Evolutionary conservation across 78 protist genomes (phyloP), one percentile per base, ranked within the genome.

Genomic region (Speleostelium caveatum): DNA sequence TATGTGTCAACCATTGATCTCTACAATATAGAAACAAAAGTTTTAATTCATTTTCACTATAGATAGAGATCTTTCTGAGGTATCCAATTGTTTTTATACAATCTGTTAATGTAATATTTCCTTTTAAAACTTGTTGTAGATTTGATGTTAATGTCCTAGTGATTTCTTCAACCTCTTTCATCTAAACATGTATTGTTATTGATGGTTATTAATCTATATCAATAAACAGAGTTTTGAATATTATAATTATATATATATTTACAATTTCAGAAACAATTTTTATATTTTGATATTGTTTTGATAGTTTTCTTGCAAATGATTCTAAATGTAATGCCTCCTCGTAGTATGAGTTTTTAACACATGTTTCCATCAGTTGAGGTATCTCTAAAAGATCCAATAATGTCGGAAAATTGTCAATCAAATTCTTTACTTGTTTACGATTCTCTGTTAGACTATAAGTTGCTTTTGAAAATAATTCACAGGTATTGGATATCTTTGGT

Each of bases 241-340:
- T 45, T 45, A 45, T 45, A 14, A 10, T 45, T 14, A 45, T 14
- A n/a, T 41, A 26, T 7, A 33, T 42, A 67, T 41, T 1, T 80
- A 80, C 79, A 30, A 83, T 69, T 26, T 69, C 91, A 39, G 32
- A 22, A 22, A 83, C 38, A 24, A 83, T 58, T 2, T 32, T 69
- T 14, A 56, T 69, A 45, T 56, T 69, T 39, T 77, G 71, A 59
- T 69, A 83, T 45, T 83, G 91, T 42, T 83, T 83, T 16, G 30
- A 24, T n/a, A 83, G 56, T 74, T 83, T 83, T 49, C 69, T 83
- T 39, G 91, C 26, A 59, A 65, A 83, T 14, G 91, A 22, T 59
- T 83, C 91, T 33, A 83, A 69, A 32, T 83, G 91, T n/a, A 83
- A n/a, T 59, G 91, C 79, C 45, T 80, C 91, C 2, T 83, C 91